A percentile compares a stretch with the other conserved stretches of the same genome.
Conservation (phyloP, 495 filamentous ascomycete genomes). For the Penicillium antarcticum region DNA sequence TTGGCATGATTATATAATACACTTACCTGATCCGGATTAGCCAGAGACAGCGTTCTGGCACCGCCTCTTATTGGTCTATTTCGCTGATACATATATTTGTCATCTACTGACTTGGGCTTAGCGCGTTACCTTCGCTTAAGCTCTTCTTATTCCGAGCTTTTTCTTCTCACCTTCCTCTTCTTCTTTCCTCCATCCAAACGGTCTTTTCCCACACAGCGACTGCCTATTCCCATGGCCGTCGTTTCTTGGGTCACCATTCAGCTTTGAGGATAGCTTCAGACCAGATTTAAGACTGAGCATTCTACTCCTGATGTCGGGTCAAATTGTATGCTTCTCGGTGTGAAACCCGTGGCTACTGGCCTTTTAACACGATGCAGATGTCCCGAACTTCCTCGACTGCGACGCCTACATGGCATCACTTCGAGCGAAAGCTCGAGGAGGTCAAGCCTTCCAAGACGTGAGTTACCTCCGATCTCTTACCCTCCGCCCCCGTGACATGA, state of each 20-base stretch:
- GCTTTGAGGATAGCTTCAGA: conserved; percentile 20
- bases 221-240: conserved; percentile 29
- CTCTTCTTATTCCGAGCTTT: conserved; percentile 16
- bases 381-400: conserved; percentile 63
- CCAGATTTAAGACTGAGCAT: conserved; percentile 7
- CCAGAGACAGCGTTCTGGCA: not conserved
- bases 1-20: conserved; percentile 3
- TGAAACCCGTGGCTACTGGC: conserved; percentile 30
- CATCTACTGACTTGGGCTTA: conserved; percentile 12
- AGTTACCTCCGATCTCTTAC: conserved; percentile 29
- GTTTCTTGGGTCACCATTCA: conserved; percentile 23
- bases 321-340: conserved; percentile 43
- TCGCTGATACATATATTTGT: not conserved
- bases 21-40: not conserved
- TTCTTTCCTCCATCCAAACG: conserved; percentile 12
- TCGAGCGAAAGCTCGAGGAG: conserved; percentile 79
- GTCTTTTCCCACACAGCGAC: conserved; percentile 18
- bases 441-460: conserved; percentile 89
- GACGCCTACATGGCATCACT: conserved; percentile 64
- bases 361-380: conserved; percentile 53
- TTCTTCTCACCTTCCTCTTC: conserved; percentile 8
- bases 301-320: conserved; percentile 32
- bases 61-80: not conserved
- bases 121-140: conserved; percentile 14
- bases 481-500: conserved; percentile 54